Conservation (phyloP, 192 early-diverging fungal species). For the Coemansia interrupta region DNA sequence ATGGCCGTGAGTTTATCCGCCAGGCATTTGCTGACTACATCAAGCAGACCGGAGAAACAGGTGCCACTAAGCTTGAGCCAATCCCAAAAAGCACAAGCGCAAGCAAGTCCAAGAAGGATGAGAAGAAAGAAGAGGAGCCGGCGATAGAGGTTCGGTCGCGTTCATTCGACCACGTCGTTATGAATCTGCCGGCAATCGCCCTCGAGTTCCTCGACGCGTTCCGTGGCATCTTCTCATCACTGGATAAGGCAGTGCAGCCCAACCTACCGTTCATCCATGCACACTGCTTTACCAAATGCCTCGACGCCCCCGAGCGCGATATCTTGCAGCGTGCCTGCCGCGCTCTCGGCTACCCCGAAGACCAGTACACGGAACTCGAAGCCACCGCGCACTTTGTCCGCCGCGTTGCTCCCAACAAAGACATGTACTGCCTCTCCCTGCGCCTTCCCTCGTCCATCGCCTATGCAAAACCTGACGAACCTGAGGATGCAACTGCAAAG, state of each 20-base stretch:
- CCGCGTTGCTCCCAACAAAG: conserved; percentile 96
- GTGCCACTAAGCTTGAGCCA: conserved; percentile 14
- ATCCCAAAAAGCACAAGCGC: conserved; percentile 8
- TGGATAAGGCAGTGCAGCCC: conserved; percentile 29
- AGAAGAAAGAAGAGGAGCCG: neutral
- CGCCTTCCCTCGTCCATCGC: conserved; percentile 73
- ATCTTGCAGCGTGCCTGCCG: conserved; percentile 44
- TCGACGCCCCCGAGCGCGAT: conserved; percentile 63
- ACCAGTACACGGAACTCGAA: conserved; percentile 30
- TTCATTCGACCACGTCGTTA: conserved; percentile 92
- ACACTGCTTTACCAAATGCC: conserved; percentile 88
- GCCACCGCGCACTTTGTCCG: conserved; percentile 76
- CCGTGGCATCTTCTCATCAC: conserved; percentile 63
- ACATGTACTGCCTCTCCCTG: conserved; percentile 96
- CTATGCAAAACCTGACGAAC: conserved; percentile 29
- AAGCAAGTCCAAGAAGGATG: conserved; percentile 14
- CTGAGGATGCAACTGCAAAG: neutral
- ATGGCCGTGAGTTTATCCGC: conserved; percentile 87
- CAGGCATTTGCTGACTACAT: conserved; percentile 67
- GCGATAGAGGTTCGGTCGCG: conserved; percentile 25
- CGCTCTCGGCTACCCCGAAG: conserved; percentile 54
- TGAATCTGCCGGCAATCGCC: conserved; percentile 97
- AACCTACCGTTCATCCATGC: conserved; percentile 86
- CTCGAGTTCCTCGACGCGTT: conserved; percentile 97
- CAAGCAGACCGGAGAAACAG: conserved; percentile 9